These are phyloP conservation scores for Didymella exigua DNA, from an alignment of 2,329 filamentous ascomycete species.

Conservation along the genomic window DNA sequence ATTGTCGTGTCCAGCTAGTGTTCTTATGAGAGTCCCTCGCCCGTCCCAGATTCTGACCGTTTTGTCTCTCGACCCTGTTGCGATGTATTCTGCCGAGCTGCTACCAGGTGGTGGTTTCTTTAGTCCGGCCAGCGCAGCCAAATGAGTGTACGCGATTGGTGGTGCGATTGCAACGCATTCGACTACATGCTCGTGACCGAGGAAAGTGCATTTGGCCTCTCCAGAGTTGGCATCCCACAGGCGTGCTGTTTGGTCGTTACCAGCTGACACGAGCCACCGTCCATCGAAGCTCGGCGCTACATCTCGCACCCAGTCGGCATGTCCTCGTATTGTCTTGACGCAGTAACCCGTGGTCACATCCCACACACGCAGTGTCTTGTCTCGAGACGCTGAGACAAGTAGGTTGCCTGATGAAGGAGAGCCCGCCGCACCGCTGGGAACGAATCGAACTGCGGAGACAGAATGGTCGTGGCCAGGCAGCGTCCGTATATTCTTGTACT, in stretches of 20 bases:
- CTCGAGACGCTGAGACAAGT: constrained; percentile 82
- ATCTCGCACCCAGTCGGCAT: constrained; percentile 89
- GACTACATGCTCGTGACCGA: constrained; percentile 85
- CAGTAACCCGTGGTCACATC: constrained; percentile 93
- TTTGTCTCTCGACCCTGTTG: constrained; percentile 88
- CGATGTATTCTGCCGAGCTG: constrained; percentile 84
- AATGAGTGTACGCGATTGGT: constrained; percentile 74
- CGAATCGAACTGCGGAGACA: constrained; percentile 85
- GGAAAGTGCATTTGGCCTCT: constrained; percentile 77
- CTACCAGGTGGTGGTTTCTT: constrained; percentile 78
- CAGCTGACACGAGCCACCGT: constrained; percentile 79
- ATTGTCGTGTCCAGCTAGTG: constrained; percentile 86
- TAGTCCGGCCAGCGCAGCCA: constrained; percentile 77
- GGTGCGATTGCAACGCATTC: constrained; percentile 90
- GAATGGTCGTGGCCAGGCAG: constrained; percentile 91
- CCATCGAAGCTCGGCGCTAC: constrained; percentile 83
- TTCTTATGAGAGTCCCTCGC: constrained; percentile 82
- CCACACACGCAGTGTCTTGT: constrained; percentile 87
- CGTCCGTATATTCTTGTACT: constrained; percentile 94
- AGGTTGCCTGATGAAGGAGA: constrained; percentile 81
- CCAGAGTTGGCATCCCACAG: constrained; percentile 82
- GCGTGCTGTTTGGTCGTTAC: constrained; percentile 79
- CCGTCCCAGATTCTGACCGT: constrained; percentile 88
- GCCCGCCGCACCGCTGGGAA: constrained; percentile 80
- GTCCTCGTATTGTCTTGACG: constrained; percentile 84